Percentiles rank a stretch among this genome's conserved stretches.
phyloP scores from a whole-genome alignment of 305 asterid genomes.

The Caryopteris hybrid region DNA sequence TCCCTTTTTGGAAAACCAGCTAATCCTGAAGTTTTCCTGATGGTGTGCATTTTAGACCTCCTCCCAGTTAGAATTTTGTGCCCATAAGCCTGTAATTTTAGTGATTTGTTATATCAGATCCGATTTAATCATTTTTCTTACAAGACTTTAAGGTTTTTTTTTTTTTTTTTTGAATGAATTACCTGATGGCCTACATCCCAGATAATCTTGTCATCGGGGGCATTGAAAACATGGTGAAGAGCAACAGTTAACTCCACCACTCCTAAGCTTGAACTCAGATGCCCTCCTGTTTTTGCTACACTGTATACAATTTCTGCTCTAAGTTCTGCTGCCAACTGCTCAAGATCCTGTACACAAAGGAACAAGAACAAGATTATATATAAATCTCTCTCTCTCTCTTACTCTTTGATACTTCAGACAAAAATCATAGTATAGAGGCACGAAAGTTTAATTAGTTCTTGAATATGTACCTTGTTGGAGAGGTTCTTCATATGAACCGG shows the following conservation, averaged over 20 bases:
- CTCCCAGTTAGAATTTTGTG: slow-evolving; percentile 78
- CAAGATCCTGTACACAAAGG: slow-evolving; percentile 84
- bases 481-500: slow-evolving; percentile 78
- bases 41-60: slow-evolving; percentile 63
- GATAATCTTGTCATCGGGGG: slow-evolving; percentile 63
- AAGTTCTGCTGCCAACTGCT: slow-evolving; percentile 60
- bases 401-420: no score
- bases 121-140: no score
- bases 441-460: neutral
- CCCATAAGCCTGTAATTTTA: slow-evolving; percentile 52
- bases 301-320: slow-evolving; percentile 62
- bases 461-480: slow-evolving; percentile 30
- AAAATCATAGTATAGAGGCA: neutral
- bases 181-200: slow-evolving; percentile 94
- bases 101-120: neutral
- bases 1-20: slow-evolving; percentile 75
- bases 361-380: no score
- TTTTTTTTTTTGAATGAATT: neutral
- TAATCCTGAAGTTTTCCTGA: slow-evolving; percentile 59
- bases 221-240: slow-evolving; percentile 66
- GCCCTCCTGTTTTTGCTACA: slow-evolving; percentile 63
- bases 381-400: no score
- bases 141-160: neutral
- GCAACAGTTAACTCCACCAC: slow-evolving; percentile 78
- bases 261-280: slow-evolving; percentile 65